A percentile compares a stretch with the other conserved stretches of the same genome.
phyloP scores from a whole-genome alignment of 768 basidiomycete species.

The Porphyrellus cyaneotinctus region DNA sequence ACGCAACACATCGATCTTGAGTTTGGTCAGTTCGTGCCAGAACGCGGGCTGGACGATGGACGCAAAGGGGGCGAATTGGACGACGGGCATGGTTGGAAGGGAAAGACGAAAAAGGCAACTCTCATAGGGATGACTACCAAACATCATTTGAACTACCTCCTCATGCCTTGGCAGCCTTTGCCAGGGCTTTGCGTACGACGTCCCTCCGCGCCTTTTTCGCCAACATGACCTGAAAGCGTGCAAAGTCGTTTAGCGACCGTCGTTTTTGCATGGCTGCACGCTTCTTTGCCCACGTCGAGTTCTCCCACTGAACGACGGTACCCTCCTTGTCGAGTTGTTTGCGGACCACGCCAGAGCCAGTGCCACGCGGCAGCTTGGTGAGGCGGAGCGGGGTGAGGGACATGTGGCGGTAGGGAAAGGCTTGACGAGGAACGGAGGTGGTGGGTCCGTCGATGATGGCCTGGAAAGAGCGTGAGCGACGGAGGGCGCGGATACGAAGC shows the following conservation, averaged over 20 bases:
- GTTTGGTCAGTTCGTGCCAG: conserved; percentile 84
- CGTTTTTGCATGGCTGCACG: conserved; percentile 70
- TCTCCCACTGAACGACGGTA: conserved; percentile 83
- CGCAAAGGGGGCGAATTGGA: conserved; percentile 88
- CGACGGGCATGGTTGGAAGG: conserved; percentile 41
- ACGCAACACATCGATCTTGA: conserved; percentile 89
- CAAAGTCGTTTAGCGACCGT: conserved; percentile 83
- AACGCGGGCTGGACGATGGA: conserved; percentile 87
- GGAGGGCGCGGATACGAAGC: not conserved
- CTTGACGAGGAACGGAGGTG: conserved; percentile 88
- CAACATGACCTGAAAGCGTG: conserved; percentile 82
- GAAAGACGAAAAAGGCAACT: not conserved
- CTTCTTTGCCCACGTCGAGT: conserved; percentile 85
- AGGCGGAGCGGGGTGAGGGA: conserved; percentile 84
- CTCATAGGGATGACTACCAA: too few species aligned
- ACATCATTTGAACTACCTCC: not conserved
- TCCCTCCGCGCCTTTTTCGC: conserved; percentile 87
- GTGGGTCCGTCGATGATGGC: conserved; percentile 94
- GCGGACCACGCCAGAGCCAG: conserved; percentile 76
- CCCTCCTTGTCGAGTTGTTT: conserved; percentile 87
- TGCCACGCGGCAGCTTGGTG: conserved; percentile 80
- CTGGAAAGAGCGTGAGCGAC: conserved; percentile 39
- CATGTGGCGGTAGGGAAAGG: conserved; percentile 88
- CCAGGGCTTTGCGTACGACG: conserved; percentile 63
- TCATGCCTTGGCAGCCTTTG: conserved; percentile 40